These are phyloP conservation scores for Penicillium arizonense DNA, from an alignment of 495 filamentous ascomycete species.

Conservation along the genomic window DNA sequence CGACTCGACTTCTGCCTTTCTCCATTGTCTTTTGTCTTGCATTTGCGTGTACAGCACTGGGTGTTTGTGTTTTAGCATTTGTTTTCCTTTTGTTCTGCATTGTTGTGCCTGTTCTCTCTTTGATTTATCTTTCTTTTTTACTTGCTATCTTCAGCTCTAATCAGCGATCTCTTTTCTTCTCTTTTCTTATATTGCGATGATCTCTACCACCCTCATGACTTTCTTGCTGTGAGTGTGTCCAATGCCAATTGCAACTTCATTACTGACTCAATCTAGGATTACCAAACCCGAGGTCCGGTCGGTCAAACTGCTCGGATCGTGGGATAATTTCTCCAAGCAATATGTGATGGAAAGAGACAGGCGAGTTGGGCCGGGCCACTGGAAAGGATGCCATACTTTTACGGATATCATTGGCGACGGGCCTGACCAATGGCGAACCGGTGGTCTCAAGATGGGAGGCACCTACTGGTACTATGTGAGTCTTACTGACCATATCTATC, in stretches of 20 bases:
- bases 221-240: constrained; percentile 63
- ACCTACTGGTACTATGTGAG: constrained; percentile 94
- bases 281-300: constrained; percentile 64
- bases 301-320: constrained; percentile 83
- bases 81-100: constrained; percentile 1
- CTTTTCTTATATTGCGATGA: constrained; percentile 44
- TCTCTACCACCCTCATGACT: constrained; percentile 72
- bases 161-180: constrained; percentile 8
- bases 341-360: constrained; percentile 79
- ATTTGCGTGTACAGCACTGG: constrained; percentile 20
- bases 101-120: constrained; percentile 8
- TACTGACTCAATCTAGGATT: constrained; percentile 18
- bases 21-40: constrained; percentile 15
- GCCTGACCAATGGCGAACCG: constrained; percentile 62
- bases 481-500: constrained; percentile 1
- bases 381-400: constrained; percentile 83
- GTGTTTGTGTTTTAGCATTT: constrained; percentile 16
- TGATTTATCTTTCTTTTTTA: background rate
- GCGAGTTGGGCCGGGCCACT: constrained; percentile 66
- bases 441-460: constrained; percentile 87
- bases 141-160: constrained; percentile 4
- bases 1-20: constrained; percentile 3
- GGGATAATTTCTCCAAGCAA: constrained; percentile 81
- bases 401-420: constrained; percentile 83
- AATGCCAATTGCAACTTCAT: background rate